A percentile compares a stretch with the other conserved stretches of the same genome.
These are phyloP conservation scores for Quercus phellos DNA, from an alignment of 331 rosid species.

Conservation along the genomic window DNA sequence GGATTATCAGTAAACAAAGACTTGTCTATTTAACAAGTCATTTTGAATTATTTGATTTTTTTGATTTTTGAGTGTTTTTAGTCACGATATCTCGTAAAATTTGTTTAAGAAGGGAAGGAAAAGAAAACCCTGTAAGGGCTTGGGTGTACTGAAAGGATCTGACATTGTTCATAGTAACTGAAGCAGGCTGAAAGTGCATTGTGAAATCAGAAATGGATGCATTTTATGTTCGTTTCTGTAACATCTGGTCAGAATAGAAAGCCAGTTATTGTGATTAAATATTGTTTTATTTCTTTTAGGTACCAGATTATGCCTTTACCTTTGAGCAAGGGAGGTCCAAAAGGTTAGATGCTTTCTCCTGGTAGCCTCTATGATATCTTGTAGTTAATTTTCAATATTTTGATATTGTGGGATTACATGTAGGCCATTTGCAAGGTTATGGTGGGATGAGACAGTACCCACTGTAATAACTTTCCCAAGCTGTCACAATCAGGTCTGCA, in stretches of 20 bases:
- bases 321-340: conserved; percentile 49
- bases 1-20: too few species aligned
- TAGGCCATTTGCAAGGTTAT: conserved; percentile 81
- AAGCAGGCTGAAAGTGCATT: not conserved
- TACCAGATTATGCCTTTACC: conserved; percentile 46
- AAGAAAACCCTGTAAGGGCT: not conserved
- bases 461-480: conserved; percentile 72
- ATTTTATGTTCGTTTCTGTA: too few species aligned
- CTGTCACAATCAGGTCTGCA: conserved; percentile 64
- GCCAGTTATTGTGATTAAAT: not conserved
- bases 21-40: too few species aligned
- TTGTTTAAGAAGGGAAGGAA: not conserved
- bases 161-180: not conserved
- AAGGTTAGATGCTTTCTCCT: conserved; percentile 31
- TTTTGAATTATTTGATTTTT: too few species aligned
- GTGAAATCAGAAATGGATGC: not conserved
- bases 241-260: not conserved
- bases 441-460: conserved; percentile 98
- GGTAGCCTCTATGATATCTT: not conserved
- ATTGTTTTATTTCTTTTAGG: conserved; percentile 17
- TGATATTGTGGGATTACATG: not conserved
- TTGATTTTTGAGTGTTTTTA: too few species aligned
- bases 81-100: too few species aligned
- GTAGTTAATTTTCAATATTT: not conserved
- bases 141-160: not conserved